phyloP scores from a whole-genome alignment of 2,329 filamentous ascomycete genomes.

The Colletotrichum tanaceti region DNA sequence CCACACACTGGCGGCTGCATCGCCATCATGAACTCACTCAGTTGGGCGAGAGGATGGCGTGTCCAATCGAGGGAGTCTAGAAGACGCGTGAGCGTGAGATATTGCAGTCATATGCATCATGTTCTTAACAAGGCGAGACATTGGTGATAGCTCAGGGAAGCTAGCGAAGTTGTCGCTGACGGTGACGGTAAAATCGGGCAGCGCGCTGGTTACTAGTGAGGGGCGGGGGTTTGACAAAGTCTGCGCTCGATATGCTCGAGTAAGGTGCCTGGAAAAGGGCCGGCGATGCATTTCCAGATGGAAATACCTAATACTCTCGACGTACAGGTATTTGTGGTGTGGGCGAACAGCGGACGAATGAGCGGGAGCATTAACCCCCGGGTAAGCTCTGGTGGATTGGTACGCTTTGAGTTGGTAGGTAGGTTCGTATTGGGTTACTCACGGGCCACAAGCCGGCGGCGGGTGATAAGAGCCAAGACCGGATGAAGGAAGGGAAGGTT shows the following conservation, averaged over 20 bases:
- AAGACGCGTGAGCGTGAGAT: constrained; percentile 26
- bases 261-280: background rate
- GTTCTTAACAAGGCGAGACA: constrained; percentile 8
- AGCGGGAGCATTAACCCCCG: background rate
- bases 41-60: constrained; percentile 7
- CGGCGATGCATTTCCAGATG: background rate
- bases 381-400: background rate
- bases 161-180: background rate
- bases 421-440: background rate
- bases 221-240: too few species aligned
- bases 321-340: too few species aligned
- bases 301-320: background rate
- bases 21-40: background rate
- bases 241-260: constrained; percentile 5
- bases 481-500: background rate
- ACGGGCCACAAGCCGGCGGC: background rate
- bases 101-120: constrained; percentile 26
- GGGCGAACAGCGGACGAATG: background rate
- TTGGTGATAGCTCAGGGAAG: background rate
- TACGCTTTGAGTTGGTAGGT: too few species aligned
- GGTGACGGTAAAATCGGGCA: constrained; percentile 8
- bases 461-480: background rate
- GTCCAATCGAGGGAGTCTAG: constrained; percentile 24
- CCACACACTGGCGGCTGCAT: background rate
- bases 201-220: background rate